phyloP scores from a whole-genome alignment of 2,329 filamentous ascomycete genomes.

The Colletotrichum lentis region DNA sequence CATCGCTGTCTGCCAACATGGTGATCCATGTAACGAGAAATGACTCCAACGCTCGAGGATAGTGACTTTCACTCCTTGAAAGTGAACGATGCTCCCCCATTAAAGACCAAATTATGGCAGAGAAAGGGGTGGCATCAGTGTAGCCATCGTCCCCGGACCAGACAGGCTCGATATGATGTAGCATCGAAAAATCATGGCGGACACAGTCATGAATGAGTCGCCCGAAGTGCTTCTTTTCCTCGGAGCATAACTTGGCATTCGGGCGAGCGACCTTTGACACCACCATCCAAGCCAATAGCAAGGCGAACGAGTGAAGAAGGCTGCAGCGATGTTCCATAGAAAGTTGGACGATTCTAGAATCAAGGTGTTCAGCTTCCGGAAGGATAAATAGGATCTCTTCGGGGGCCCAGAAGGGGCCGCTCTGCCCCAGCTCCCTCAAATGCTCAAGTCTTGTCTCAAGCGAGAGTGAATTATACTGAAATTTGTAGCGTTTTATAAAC shows the following conservation, averaged over 20 bases:
- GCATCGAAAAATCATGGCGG: background rate
- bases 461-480: background rate
- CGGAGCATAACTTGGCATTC: background rate
- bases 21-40: background rate
- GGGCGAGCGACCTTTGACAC: too few species aligned
- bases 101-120: background rate
- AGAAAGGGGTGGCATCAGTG: background rate
- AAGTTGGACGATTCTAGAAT: background rate
- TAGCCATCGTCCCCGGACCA: fast-evolving
- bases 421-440: background rate
- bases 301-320: background rate
- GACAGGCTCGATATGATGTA: background rate
- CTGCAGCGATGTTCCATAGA: background rate
- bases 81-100: fast-evolving
- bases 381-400: background rate
- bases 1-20: background rate
- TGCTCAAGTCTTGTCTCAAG: background rate
- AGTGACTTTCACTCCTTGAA: background rate
- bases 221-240: background rate
- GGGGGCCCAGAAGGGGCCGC: background rate
- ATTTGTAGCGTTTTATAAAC: background rate
- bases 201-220: background rate
- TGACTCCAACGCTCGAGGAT: background rate
- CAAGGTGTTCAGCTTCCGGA: background rate
- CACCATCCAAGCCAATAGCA: background rate